Conservation (phyloP, 257 asterid species). For the Gardenia jasminoides region DNA sequence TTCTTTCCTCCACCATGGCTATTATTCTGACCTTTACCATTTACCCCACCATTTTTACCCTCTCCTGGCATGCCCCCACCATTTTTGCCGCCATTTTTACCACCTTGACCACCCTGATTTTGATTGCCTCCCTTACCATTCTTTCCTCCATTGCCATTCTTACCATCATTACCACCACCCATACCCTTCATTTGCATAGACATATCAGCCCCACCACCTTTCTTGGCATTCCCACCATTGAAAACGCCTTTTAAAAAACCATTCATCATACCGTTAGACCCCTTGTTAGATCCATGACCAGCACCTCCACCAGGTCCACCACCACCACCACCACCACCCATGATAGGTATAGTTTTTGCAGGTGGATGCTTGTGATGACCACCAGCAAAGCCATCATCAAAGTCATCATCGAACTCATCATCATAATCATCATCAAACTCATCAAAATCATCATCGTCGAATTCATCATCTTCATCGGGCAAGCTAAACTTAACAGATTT, state of each 20-base stretch:
- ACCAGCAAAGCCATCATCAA: slow-evolving; percentile 36
- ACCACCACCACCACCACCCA: slow-evolving; percentile 30
- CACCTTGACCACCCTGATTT: slow-evolving; percentile 29
- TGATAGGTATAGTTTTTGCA: slow-evolving; percentile 21
- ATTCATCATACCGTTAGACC: slow-evolving; percentile 28
- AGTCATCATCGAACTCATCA: slow-evolving; percentile 33
- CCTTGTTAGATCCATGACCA: slow-evolving; percentile 20
- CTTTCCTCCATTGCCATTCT: slow-evolving; percentile 34
- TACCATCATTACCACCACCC: slow-evolving; percentile 33
- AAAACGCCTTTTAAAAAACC: slow-evolving; percentile 30
- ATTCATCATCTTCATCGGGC: slow-evolving; percentile 45
- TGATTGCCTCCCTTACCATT: slow-evolving; percentile 37
- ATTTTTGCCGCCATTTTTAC: slow-evolving; percentile 6
- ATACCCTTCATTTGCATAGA: slow-evolving; percentile 38
- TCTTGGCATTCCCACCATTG: slow-evolving; percentile 38
- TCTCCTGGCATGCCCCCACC: slow-evolving; percentile 25
- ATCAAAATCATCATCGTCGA: slow-evolving; percentile 37
- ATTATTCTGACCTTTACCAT: slow-evolving; percentile 26
- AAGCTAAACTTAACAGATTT: slow-evolving; percentile 55
- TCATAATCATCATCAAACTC: slow-evolving; percentile 38
- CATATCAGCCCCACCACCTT: slow-evolving; percentile 39
- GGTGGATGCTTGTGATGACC: slow-evolving; percentile 26
- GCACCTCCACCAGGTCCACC: slow-evolving; percentile 25
- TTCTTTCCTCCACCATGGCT: slow-evolving; percentile 35
- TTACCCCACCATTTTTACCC: slow-evolving; percentile 30